These are phyloP conservation scores for Dionaea muscipula DNA, from an alignment of 179 eudicot species.

Conservation along the genomic window DNA sequence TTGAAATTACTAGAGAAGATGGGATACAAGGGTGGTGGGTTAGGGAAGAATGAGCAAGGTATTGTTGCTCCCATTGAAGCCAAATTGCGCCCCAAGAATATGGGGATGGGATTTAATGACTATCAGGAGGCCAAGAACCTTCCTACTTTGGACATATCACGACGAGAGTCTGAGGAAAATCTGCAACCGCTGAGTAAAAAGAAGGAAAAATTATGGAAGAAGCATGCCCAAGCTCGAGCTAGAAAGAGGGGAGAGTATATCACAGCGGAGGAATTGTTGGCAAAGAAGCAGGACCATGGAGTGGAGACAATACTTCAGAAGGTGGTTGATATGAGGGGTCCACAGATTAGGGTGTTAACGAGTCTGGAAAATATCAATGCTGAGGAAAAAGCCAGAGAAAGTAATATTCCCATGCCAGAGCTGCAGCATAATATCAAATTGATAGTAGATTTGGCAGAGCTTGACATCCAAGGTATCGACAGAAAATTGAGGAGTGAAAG, in stretches of 20 bases:
- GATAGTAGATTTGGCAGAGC: slow-evolving; percentile 59
- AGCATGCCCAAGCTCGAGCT: slow-evolving; percentile 24
- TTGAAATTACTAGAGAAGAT: slow-evolving; percentile 55
- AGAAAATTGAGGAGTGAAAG: slow-evolving; percentile 69
- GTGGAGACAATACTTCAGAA: slow-evolving; percentile 50
- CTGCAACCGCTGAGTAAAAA: slow-evolving; percentile 35
- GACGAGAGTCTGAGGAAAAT: slow-evolving; percentile 35
- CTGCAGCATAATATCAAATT: slow-evolving; percentile 69
- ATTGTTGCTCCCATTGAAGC: slow-evolving; percentile 76
- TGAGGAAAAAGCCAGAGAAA: slow-evolving; percentile 62
- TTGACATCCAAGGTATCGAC: slow-evolving; percentile 61
- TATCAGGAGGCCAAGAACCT: slow-evolving; percentile 47
- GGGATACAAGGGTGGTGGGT: slow-evolving; percentile 87
- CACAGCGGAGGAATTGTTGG: slow-evolving; percentile 70
- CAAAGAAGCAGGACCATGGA: slow-evolving; percentile 51
- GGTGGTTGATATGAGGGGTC: slow-evolving; percentile 90
- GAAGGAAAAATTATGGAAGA: slow-evolving; percentile 59
- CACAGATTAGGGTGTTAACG: slow-evolving; percentile 74
- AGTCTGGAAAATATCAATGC: slow-evolving; percentile 80
- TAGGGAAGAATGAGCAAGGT: slow-evolving; percentile 75
- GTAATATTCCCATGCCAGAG: slow-evolving; percentile 80
- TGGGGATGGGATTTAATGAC: slow-evolving; percentile 87
- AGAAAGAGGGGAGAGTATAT: slow-evolving; percentile 44
- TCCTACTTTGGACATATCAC: slow-evolving; percentile 19
- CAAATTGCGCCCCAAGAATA: slow-evolving; percentile 60